phyloP scores from a whole-genome alignment of 2,329 filamentous ascomycete species.

The Hypoxylon sp. region DNA sequence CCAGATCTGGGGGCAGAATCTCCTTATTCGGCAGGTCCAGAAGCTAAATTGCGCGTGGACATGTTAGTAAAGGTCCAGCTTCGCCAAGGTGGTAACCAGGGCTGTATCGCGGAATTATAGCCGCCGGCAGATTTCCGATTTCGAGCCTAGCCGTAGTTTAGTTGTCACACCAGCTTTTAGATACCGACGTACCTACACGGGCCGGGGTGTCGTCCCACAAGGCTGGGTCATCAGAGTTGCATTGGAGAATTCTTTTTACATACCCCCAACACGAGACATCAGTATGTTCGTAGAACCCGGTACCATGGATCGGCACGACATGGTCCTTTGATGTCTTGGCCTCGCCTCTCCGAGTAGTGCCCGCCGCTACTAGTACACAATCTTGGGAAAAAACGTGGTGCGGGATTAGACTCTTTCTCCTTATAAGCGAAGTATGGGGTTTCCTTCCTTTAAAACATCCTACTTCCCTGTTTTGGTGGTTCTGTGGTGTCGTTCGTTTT shows the following conservation, averaged over 20 bases:
- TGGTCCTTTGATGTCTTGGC: conserved; percentile 28
- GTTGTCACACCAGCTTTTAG: conserved; percentile 35
- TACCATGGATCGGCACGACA: conserved; percentile 29
- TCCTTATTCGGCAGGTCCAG: conserved; percentile 39
- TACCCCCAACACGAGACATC: conserved; percentile 16
- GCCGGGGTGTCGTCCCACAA: conserved; percentile 38
- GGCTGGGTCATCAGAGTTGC: conserved; percentile 36
- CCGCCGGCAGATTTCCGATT: conserved; percentile 34
- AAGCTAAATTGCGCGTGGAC: conserved; percentile 27
- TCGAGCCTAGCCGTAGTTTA: conserved; percentile 39
- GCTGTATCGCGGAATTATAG: conserved; percentile 22
- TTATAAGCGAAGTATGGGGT: conserved; percentile 28
- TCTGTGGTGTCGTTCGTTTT: conserved; percentile 37
- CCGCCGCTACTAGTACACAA: conserved; percentile 18
- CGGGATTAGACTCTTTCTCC: conserved; percentile 18
- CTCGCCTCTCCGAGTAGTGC: conserved; percentile 17
- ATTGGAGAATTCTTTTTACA: conserved; percentile 23
- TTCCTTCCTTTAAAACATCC: conserved; percentile 31
- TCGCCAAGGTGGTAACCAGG: conserved; percentile 18
- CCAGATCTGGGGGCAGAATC: conserved; percentile 23
- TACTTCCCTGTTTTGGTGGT: conserved; percentile 14
- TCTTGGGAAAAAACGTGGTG: conserved; percentile 8
- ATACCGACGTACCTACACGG: conserved; percentile 17
- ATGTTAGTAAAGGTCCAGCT: conserved; percentile 12
- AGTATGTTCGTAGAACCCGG: conserved; percentile 1